Percentiles rank a stretch among this genome's conserved stretches.
Conservation (phyloP, 2,329 filamentous ascomycete genomes). For the Fusarium clavum region DNA sequence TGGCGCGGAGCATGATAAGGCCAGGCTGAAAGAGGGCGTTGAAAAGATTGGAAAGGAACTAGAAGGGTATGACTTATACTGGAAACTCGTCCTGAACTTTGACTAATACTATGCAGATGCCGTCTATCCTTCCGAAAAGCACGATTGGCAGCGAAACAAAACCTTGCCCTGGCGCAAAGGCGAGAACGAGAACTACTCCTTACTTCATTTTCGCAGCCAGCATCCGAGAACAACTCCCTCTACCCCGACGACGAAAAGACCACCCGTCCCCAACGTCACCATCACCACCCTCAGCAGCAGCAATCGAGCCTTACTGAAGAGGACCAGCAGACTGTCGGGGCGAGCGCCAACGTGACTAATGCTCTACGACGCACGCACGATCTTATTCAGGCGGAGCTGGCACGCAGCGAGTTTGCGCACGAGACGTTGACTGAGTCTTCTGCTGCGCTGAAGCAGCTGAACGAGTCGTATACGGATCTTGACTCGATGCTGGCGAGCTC, state of each 20-base stretch:
- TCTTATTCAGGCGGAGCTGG: conserved; percentile 85
- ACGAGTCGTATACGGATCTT: conserved; percentile 83
- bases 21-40: conserved; percentile 73
- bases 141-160: conserved; percentile 81
- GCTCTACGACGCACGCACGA: conserved; percentile 88
- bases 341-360: conserved; percentile 85
- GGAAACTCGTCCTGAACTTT: background rate
- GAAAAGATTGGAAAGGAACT: conserved; percentile 77
- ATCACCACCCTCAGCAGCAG: conserved; percentile 47
- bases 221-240: conserved; percentile 50
- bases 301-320: conserved; percentile 65
- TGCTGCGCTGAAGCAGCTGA: conserved; percentile 81
- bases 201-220: conserved; percentile 67
- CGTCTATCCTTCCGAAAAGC: conserved; percentile 82
- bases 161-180: conserved; percentile 77
- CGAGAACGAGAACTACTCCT: conserved; percentile 83
- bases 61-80: conserved; percentile 64
- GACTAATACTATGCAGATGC: conserved; percentile 54
- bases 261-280: conserved; percentile 41
- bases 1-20: conserved; percentile 66
- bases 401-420: conserved; percentile 88
- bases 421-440: conserved; percentile 89
- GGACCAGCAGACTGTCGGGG: conserved; percentile 78
- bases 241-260: conserved; percentile 41
- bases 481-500: conserved; percentile 82